A percentile compares a stretch with the other conserved stretches of the same genome.
These are phyloP conservation scores for Dichotomocladium elegans DNA, from an alignment of 371 early-diverging fungal genomes.

Conservation along the genomic window DNA sequence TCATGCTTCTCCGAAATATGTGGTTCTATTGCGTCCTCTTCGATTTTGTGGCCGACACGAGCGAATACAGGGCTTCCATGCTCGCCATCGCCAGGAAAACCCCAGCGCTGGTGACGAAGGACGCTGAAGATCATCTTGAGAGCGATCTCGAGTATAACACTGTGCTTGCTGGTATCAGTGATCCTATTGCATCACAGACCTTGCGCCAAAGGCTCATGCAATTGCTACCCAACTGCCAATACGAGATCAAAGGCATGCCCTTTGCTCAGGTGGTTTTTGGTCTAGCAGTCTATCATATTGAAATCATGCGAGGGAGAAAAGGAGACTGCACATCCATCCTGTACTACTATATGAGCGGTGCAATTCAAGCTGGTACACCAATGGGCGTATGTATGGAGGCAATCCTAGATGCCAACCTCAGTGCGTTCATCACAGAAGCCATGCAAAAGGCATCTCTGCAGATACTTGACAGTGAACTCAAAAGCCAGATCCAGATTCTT, in stretches of 20 bases:
- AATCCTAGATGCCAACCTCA: constrained; percentile 61
- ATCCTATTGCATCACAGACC: constrained; percentile 52
- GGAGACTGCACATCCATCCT: constrained; percentile 71
- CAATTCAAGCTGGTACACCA: constrained; percentile 62
- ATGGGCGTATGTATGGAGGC: constrained; percentile 68
- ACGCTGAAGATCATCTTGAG: constrained; percentile 77
- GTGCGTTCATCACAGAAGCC: constrained; percentile 52
- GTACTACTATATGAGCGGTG: constrained; percentile 74
- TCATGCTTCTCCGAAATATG: constrained; percentile 74
- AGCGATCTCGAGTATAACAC: constrained; percentile 87
- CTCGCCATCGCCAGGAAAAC: constrained; percentile 77
- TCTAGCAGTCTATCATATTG: constrained; percentile 81
- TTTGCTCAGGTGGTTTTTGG: constrained; percentile 79
- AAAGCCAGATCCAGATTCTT: constrained; percentile 55
- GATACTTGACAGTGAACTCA: constrained; percentile 41
- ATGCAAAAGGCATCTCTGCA: constrained; percentile 45
- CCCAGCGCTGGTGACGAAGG: constrained; percentile 76
- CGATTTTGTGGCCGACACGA: constrained; percentile 70
- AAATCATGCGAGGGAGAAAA: constrained; percentile 71
- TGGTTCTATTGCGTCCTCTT: constrained; percentile 87
- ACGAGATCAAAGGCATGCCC: constrained; percentile 62
- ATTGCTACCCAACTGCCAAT: constrained; percentile 26
- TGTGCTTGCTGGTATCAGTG: constrained; percentile 61
- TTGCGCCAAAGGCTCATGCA: constrained; percentile 27
- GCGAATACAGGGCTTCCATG: constrained; percentile 69